Evolutionary conservation across 306 rosid species (phyloP).

Genomic region (Cajanus cajan): DNA sequence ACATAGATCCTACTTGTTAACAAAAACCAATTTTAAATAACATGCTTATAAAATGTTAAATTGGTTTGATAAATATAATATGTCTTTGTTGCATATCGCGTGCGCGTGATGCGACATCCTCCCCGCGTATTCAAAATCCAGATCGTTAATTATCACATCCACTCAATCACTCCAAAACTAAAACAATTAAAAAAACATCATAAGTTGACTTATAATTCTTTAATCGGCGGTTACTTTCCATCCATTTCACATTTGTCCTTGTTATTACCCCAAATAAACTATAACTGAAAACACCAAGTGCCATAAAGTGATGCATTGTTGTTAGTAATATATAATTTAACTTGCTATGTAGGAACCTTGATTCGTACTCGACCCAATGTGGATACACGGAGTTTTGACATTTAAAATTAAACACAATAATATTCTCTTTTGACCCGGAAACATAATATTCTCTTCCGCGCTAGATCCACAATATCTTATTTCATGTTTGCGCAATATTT

Average conservation of each 20-base stretch:
- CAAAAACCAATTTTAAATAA: not conserved
- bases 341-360: not conserved
- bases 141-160: not conserved
- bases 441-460: not conserved
- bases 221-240: not conserved
- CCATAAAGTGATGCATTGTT: not conserved
- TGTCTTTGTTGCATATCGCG: no score
- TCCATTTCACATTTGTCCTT: not conserved
- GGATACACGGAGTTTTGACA: constrained; percentile 16
- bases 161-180: not conserved
- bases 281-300: not conserved
- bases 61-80: not conserved
- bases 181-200: not conserved
- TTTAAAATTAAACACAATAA: no score
- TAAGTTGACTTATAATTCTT: not conserved
- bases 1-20: no score
- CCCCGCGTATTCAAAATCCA: not conserved
- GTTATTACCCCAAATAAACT: not conserved
- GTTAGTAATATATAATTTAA: not conserved
- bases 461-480: not conserved
- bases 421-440: no score
- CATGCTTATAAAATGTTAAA: not conserved
- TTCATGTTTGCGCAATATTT: not conserved
- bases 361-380: not conserved
- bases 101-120: not conserved